Conservation (phyloP, 805 yeast genomes). For the Metschnikowia peoriensis region DNA sequence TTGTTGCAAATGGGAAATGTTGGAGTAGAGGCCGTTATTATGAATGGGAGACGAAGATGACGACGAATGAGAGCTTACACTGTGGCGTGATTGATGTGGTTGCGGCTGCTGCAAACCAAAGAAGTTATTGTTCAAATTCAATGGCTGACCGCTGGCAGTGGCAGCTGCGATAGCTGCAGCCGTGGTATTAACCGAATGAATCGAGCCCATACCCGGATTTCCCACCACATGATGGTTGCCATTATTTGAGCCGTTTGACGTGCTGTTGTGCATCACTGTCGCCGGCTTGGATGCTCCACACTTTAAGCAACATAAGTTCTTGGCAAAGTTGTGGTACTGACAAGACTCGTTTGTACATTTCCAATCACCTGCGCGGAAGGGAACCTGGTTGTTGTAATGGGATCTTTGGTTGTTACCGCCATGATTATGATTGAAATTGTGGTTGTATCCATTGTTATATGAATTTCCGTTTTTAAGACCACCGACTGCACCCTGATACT, state of each 20-base stretch:
- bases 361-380: conserved; percentile 97
- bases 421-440: conserved; percentile 16
- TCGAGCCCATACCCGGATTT: conserved; percentile 9
- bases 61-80: conserved; percentile 7
- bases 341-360: conserved; percentile 79
- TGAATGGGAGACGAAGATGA: conserved; percentile 14
- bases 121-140: conserved; percentile 32
- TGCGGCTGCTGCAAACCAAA: conserved; percentile 36
- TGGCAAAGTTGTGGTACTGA: conserved; percentile 89
- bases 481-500: conserved; percentile 8
- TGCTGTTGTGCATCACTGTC: conserved; percentile 20
- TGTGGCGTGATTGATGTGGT: conserved; percentile 23
- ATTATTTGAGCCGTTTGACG: neutral
- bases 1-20: conserved; percentile 19
- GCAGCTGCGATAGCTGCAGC: conserved; percentile 50
- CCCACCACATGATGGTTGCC: conserved; percentile 2
- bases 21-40: conserved; percentile 17
- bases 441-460: conserved; percentile 13
- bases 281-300: conserved; percentile 73
- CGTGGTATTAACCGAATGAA: conserved; percentile 39
- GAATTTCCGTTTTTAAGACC: conserved; percentile 17
- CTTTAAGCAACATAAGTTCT: conserved; percentile 79
- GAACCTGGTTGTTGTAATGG: conserved; percentile 54
- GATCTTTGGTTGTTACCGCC: conserved; percentile 17
- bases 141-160: conserved; percentile 46